Evolutionary conservation across 2,329 filamentous ascomycete genomes (phyloP), one percentile per base, ranked within the genome.

Genomic region (Diplodia intermedia): DNA sequence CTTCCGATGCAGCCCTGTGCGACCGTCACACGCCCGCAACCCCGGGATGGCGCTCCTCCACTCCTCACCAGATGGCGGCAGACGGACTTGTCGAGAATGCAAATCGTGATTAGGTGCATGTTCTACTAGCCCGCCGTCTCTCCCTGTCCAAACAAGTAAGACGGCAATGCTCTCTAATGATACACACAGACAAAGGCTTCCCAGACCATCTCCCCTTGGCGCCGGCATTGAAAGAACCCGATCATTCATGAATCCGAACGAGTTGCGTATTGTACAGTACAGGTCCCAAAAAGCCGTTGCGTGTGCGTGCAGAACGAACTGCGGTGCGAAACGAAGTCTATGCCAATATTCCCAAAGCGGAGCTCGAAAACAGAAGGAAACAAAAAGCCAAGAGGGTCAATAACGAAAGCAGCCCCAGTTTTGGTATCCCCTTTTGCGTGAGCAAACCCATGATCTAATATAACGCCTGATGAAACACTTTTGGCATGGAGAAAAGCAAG

Each of bases 391-490:
- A 49, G 56, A 49, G 56, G 56, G 56, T 49, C 20, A 67, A 67
- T 40, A 67, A 38, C 31, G 55, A 57, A 57, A 60, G 53, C 54
- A 60, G 55, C 31, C 55, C 65, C 43, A 61, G 76, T 79, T 71
- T 78, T 79, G 76, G 73, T 79, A 79, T 79, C 76, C 74, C 60
- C 74, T 78, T 47, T 65, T 69, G 77, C 77, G 77, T 77, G 77
- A 73, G 77, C 77, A 68, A 68, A 62, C 71, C 73, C 76, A 76
- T 72, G 72, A 72, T 79, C 77, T 79, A 79, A 63, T 61, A 68
- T 73, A 79, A 79, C 77, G 77, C 77, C 77, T 60, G 66, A 73
- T 63, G 66, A 68, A 65, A 68, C 57, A 63, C 60, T 68, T 68
- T 68, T 68, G 57, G 66, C 60, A 68, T 68, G 66, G 60, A 47